phyloP scores from a whole-genome alignment of 2,329 filamentous ascomycete species.

The Aspergillus sp. region DNA sequence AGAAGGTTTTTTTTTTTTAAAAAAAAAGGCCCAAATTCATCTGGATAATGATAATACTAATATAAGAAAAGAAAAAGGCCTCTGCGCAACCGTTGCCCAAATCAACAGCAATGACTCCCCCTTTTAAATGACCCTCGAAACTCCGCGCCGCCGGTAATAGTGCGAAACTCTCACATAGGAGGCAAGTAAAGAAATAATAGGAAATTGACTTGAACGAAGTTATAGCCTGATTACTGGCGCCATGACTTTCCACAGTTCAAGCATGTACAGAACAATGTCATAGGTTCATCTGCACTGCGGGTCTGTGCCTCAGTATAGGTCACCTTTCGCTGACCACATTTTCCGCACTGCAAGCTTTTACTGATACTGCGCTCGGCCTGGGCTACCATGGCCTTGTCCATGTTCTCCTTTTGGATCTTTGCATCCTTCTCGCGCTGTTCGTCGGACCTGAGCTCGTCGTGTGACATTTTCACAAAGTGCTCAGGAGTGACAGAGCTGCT shows the following conservation, averaged over 20 bases:
- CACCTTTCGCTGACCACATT: conserved; percentile 91
- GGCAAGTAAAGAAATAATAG: conserved; percentile 12
- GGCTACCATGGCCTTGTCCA: conserved; percentile 95
- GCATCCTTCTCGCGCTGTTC: conserved; percentile 75
- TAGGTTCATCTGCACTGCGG: conserved; percentile 87
- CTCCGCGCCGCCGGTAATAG: conserved; percentile 16
- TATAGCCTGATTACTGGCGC: conserved; percentile 34
- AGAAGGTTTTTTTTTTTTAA: background rate
- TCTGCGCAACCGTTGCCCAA: background rate
- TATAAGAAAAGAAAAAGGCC: background rate
- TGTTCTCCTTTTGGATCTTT: conserved; percentile 83
- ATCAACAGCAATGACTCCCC: conserved; percentile 10
- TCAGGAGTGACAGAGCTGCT: conserved; percentile 69
- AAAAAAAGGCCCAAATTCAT: background rate
- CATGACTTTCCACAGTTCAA: conserved; percentile 50
- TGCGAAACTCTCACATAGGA: conserved; percentile 2
- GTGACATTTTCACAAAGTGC: conserved; percentile 79
- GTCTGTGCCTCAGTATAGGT: conserved; percentile 97
- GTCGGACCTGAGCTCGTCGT: conserved; percentile 86
- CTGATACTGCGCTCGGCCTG: conserved; percentile 89
- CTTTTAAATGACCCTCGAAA: conserved; percentile 16
- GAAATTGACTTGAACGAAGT: background rate
- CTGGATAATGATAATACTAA: conserved; percentile 1
- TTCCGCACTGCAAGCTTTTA: conserved; percentile 82
- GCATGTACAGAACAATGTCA: conserved; percentile 51